A percentile compares a stretch with the other conserved stretches of the same genome.
phyloP scores from a whole-genome alignment of 2,329 filamentous ascomycete genomes.

The Ascochyta fabae region DNA sequence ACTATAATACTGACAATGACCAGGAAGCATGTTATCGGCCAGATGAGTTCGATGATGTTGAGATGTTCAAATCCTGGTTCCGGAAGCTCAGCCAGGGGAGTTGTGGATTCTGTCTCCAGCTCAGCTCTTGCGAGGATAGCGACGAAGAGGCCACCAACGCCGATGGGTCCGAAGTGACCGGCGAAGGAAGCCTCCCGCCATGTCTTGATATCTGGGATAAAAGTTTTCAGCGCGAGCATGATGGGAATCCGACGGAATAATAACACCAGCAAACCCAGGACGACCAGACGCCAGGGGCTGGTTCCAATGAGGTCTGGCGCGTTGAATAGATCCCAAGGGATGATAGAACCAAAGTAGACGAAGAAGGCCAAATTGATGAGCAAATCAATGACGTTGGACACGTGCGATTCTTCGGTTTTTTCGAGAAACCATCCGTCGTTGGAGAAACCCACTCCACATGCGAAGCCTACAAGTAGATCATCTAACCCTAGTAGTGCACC shows the following conservation, averaged over 20 bases:
- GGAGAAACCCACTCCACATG: constrained; percentile 96
- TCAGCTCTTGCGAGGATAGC: constrained; percentile 94
- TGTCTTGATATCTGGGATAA: constrained; percentile 97
- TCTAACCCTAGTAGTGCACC: constrained; percentile 91
- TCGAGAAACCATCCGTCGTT: constrained; percentile 99
- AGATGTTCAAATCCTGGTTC: constrained; percentile 66
- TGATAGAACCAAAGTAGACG: constrained; percentile 95
- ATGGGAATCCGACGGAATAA: constrained; percentile 95
- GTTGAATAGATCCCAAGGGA: constrained; percentile 95
- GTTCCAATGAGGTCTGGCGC: constrained; percentile 70
- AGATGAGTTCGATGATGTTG: constrained; percentile 82
- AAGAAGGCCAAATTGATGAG: constrained; percentile 97
- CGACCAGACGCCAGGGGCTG: constrained; percentile 86
- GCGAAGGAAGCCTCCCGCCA: constrained; percentile 98
- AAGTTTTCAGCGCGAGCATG: constrained; percentile 87
- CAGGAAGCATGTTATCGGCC: constrained; percentile 94
- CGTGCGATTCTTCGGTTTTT: constrained; percentile 97
- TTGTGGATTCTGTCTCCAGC: constrained; percentile 75
- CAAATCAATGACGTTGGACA: constrained; percentile 98
- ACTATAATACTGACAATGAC: constrained; percentile 94
- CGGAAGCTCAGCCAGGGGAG: constrained; percentile 72
- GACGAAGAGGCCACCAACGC: constrained; percentile 94
- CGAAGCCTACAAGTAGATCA: constrained; percentile 92
- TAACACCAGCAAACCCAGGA: constrained; percentile 91
- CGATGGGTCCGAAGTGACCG: constrained; percentile 96